These are phyloP conservation scores for Nidularia sp. DNA, from an alignment of 768 basidiomycete species.

Conservation along the genomic window DNA sequence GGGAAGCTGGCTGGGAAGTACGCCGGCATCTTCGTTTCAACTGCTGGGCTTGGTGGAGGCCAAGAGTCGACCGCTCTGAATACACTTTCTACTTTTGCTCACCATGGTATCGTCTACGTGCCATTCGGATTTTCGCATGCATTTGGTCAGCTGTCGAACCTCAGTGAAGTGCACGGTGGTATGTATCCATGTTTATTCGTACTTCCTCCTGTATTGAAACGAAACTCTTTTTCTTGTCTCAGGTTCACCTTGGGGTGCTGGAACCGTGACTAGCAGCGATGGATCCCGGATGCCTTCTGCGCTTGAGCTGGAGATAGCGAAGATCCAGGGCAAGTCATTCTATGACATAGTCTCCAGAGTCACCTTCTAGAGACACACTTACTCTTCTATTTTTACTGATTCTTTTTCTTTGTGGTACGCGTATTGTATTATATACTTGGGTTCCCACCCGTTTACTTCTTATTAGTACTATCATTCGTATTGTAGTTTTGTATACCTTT, in stretches of 20 bases:
- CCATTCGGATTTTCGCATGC: slow-evolving; percentile 66
- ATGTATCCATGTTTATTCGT: slow-evolving; percentile 14
- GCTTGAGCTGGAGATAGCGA: slow-evolving; percentile 49
- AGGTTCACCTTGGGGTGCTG: slow-evolving; percentile 80
- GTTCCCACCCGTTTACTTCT: too few species aligned
- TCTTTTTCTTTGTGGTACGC: neutral
- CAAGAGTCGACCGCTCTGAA: slow-evolving; percentile 60
- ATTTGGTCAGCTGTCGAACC: slow-evolving; percentile 32
- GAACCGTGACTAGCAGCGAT: slow-evolving; percentile 46
- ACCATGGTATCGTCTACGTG: slow-evolving; percentile 72
- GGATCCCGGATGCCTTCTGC: slow-evolving; percentile 44
- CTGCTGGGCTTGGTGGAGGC: slow-evolving; percentile 75
- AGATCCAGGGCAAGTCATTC: slow-evolving; percentile 50
- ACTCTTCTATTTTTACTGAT: neutral
- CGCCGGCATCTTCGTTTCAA: slow-evolving; percentile 70
- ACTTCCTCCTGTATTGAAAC: neutral
- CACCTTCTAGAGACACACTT: slow-evolving; percentile 7
- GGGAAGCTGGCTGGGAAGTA: slow-evolving; percentile 72
- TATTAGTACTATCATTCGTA: too few species aligned
- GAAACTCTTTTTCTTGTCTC: slow-evolving; percentile 3
- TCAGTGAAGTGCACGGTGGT: slow-evolving; percentile 57
- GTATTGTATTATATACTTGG: too few species aligned
- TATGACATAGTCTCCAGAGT: slow-evolving; percentile 40
- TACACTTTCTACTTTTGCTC: slow-evolving; percentile 54
- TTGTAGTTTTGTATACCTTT: too few species aligned